Base-by-base conservation (phyloP, 2,329 filamentous ascomycete genomes). In the Chaetomiaceae sp. region DNA sequence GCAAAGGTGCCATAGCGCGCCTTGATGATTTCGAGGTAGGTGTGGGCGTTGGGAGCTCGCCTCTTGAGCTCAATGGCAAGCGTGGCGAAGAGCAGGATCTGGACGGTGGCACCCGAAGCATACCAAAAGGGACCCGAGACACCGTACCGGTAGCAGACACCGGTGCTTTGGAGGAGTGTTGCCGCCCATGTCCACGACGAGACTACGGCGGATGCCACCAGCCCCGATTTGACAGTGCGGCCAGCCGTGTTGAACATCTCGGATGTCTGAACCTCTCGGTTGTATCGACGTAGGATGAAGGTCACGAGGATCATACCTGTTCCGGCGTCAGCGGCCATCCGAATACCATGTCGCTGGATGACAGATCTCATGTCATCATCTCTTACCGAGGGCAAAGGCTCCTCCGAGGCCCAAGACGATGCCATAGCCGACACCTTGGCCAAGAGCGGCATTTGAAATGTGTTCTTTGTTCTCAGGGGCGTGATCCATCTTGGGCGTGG, bases 151-250 rank as follows among this genome's bases (percentile, higher is more conserved):
- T 95, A 95, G 55, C 87, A 88, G 16, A 95, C 86, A n/a, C 83
- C 81, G 1, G 87, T 85, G 1, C 82, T 87, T 63, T 93, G 88
- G 2, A 93, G 75, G 1, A 92, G 73, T 0, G 88, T 93, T 19
- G 88, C 89, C 0, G 89, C 89, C 89, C 89, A 95, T 0, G 90
- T 95, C 90, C 91, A 96, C 5, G 86, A 90, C 14, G 86, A 91
- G 3, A 95, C 89, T n/a, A 96, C 90, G 14, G 89, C 90, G 5
- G 88, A 87, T 10, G 88, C 87, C 0, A 95, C 89, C 13, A 96
- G 76, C 38, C 90, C 91, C 8, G 88, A 90, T 65, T 95, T 96
- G 58, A 96, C 88, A 1, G 87, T 90, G 55, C 91, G 78, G 16
- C 89, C 89, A 44, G 90, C 90, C 0, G 90, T 95, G 57, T 80